Evolutionary conservation across 1,284 basidiomycete genomes (phyloP).

Genomic region (Leccinum ambiguum): DNA sequence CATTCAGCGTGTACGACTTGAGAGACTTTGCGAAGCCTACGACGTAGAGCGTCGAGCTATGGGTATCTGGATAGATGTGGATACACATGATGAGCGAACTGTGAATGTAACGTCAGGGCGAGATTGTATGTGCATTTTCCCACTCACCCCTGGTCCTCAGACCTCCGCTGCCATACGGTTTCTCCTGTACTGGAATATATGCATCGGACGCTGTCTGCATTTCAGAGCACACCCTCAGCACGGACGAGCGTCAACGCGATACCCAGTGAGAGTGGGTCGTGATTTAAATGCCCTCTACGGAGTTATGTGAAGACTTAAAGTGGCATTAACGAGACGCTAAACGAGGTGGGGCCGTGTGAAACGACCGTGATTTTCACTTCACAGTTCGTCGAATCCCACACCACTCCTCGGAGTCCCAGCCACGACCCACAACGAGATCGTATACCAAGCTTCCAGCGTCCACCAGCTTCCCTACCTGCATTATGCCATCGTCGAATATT

Average conservation of each 20-base stretch:
- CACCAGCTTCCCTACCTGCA: too few species aligned
- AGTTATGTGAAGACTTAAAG: conserved; percentile 36
- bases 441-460: too few species aligned
- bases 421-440: too few species aligned
- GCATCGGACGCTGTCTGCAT: conserved; percentile 55
- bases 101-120: neutral
- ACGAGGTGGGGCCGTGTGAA: too few species aligned
- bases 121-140: neutral
- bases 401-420: too few species aligned
- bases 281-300: conserved; percentile 40
- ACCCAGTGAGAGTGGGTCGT: conserved; percentile 52
- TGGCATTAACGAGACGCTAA: too few species aligned
- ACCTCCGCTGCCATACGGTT: conserved; percentile 63
- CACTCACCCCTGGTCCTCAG: conserved; percentile 61
- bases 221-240: conserved; percentile 44
- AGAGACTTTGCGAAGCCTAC: conserved; percentile 67
- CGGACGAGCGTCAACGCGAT: conserved; percentile 34
- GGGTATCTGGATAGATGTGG: conserved; percentile 52
- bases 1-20: conserved; percentile 62
- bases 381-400: too few species aligned
- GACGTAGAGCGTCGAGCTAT: conserved; percentile 54
- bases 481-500: too few species aligned
- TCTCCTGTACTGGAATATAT: conserved; percentile 50
- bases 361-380: too few species aligned
- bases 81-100: conserved; percentile 70